phyloP scores from a whole-genome alignment of 2,329 filamentous ascomycete species.

The Colletotrichum tanaceti region DNA sequence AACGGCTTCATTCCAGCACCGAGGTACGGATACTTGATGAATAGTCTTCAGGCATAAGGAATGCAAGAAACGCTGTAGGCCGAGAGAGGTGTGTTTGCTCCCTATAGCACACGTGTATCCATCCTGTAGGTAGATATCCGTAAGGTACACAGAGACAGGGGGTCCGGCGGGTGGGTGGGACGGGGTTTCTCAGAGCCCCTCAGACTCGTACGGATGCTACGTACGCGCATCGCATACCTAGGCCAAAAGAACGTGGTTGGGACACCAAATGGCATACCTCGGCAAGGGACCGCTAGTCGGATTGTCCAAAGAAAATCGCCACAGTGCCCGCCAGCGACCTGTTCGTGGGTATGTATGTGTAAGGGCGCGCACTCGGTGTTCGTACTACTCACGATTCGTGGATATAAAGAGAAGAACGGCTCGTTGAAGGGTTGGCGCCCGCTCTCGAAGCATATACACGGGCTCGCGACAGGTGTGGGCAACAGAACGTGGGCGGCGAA shows the following conservation, averaged over 20 bases:
- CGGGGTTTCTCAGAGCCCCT: too few relatives aligned
- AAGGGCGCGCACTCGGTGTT: neutral
- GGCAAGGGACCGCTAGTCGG: too few relatives aligned
- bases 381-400: neutral
- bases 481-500: neutral
- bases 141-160: neutral
- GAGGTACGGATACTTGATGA: neutral
- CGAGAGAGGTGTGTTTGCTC: conserved; percentile 32
- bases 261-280: too few relatives aligned
- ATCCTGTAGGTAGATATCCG: too few relatives aligned
- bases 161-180: neutral
- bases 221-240: neutral
- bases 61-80: conserved; percentile 30
- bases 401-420: neutral
- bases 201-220: too few relatives aligned
- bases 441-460: neutral
- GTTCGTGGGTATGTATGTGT: neutral
- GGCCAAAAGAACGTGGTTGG: too few relatives aligned
- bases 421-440: neutral
- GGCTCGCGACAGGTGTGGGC: neutral
- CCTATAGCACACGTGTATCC: neutral
- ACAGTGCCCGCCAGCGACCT: neutral
- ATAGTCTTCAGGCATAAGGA: conserved; percentile 15
- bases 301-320: too few relatives aligned
- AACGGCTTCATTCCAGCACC: conserved; percentile 29